Conservation (phyloP, 768 basidiomycete species). For the Lyophyllum decastes region DNA sequence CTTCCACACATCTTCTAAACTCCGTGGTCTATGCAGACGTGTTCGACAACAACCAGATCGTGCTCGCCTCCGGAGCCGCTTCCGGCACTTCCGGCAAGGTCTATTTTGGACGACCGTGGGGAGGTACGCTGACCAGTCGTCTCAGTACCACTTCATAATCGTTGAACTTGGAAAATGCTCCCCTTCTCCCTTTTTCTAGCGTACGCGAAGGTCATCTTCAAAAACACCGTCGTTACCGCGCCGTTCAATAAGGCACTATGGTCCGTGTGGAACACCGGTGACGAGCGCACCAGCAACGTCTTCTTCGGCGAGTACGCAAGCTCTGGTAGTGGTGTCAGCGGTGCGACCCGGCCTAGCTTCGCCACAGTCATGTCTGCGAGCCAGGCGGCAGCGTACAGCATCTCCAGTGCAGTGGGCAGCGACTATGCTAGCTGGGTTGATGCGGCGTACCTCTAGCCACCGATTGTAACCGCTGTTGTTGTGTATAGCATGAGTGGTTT, state of each 20-base stretch:
- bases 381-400: constrained; percentile 38
- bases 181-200: constrained; percentile 23
- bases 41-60: constrained; percentile 44
- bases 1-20: neutral
- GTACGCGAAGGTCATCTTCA: constrained; percentile 51
- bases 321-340: constrained; percentile 38
- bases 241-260: constrained; percentile 44
- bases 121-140: constrained; percentile 28
- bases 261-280: constrained; percentile 44
- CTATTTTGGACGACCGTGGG: constrained; percentile 53
- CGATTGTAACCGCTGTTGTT: neutral
- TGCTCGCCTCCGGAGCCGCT: constrained; percentile 40
- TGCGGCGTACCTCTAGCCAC: constrained; percentile 28
- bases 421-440: constrained; percentile 51
- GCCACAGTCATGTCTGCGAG: constrained; percentile 35
- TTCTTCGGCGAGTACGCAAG: constrained; percentile 48
- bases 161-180: neutral
- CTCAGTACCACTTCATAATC: neutral
- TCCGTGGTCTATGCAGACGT: constrained; percentile 31
- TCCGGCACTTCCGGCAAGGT: constrained; percentile 35
- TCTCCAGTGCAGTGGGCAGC: constrained; percentile 47
- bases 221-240: constrained; percentile 42
- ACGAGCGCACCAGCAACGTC: constrained; percentile 41
- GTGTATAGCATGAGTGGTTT: neutral
- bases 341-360: constrained; percentile 39